Base-by-base conservation (phyloP, 2,329 filamentous ascomycete species). In the Myriosclerotinia curreyana region DNA sequence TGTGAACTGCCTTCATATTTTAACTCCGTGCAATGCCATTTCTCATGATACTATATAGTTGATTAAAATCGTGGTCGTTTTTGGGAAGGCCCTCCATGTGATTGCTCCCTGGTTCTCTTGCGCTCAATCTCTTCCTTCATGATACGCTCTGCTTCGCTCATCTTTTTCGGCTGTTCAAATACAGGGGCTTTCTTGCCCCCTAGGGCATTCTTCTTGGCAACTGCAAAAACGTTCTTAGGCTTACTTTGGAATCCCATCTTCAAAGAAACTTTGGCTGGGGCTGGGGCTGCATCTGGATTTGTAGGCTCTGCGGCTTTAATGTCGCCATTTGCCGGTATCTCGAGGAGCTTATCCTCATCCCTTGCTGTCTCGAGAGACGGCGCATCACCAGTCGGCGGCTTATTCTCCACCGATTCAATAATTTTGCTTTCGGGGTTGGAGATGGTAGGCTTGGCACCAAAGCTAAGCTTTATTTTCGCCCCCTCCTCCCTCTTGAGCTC, bases 91-190 rank as follows among this genome's bases (percentile, higher is more conserved):
- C 61, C 61, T 40, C 52, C 61, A 46, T 58, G 25, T 40, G 61
- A 50, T 42, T 63, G 74, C 12, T 80, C 82, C 55, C 84, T 79
- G 42, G 80, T 76, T 63, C 87, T 81, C 74, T 92, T 92, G 68
- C 83, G 81, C 70, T 92, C 89, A 76, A 91, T 82, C 73, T 93
- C 90, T 71, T 90, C 88, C 76, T 89, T 91, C 92, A 96, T 96
- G 72, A 95, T 96, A 61, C 89, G 83, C 77, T 94, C 92, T 3
- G 88, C 89, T 74, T 96, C 91, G 71, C 90, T 94, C 84, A 96
- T 94, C 72, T 90, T 95, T 80, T 90, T 92, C 2, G 86, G 87
- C 62, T 83, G 83, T 66, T 86, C 85, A 4, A 84, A 77, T 14
- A 80, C 82, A 40, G 78, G 71, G 0, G 75, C 67, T 74, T 91